Evolutionary conservation across 2,329 filamentous ascomycete species (phyloP).

Genomic region (Septoria linicola): DNA sequence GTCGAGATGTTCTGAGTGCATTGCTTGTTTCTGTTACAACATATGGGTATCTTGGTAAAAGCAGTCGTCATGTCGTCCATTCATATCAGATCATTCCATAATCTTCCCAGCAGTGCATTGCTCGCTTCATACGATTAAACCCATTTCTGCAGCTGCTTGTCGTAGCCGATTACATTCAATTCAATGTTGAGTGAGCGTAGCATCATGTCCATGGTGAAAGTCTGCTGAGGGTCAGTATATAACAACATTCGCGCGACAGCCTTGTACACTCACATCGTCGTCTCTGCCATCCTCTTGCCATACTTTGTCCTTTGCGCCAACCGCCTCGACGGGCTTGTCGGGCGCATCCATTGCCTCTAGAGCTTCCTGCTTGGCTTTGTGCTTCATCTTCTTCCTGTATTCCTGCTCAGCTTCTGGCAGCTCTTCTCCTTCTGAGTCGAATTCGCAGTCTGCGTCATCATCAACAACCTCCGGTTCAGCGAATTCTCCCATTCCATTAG

Average conservation of each 20-base stretch:
- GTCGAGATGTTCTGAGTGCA: background rate
- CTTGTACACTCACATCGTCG: slow-evolving; percentile 41
- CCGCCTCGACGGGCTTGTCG: slow-evolving; percentile 38
- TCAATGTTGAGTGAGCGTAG: slow-evolving; percentile 65
- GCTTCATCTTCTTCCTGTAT: slow-evolving; percentile 50
- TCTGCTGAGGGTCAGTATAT: slow-evolving; percentile 42
- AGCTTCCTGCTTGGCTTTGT: slow-evolving; percentile 51
- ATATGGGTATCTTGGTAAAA: slow-evolving; percentile 15
- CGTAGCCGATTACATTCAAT: slow-evolving; percentile 62
- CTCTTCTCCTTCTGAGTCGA: slow-evolving; percentile 37
- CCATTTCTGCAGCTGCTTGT: slow-evolving; percentile 59
- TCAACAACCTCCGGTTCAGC: slow-evolving; percentile 38
- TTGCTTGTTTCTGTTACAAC: background rate
- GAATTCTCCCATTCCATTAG: slow-evolving; percentile 32
- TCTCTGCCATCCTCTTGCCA: slow-evolving; percentile 40
- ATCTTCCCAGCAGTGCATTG: background rate
- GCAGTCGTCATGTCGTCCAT: slow-evolving; percentile 7
- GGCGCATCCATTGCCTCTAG: slow-evolving; percentile 36
- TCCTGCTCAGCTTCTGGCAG: slow-evolving; percentile 42
- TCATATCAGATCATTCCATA: background rate
- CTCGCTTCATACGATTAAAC: slow-evolving; percentile 1
- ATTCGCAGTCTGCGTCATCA: slow-evolving; percentile 40
- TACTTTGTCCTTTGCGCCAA: slow-evolving; percentile 41
- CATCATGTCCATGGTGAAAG: slow-evolving; percentile 70
- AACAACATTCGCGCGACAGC: background rate